A percentile compares a stretch with the other conserved stretches of the same genome.
Evolutionary conservation across 441 rosid genomes (phyloP).

Genomic region (Gossypium lobatum): DNA sequence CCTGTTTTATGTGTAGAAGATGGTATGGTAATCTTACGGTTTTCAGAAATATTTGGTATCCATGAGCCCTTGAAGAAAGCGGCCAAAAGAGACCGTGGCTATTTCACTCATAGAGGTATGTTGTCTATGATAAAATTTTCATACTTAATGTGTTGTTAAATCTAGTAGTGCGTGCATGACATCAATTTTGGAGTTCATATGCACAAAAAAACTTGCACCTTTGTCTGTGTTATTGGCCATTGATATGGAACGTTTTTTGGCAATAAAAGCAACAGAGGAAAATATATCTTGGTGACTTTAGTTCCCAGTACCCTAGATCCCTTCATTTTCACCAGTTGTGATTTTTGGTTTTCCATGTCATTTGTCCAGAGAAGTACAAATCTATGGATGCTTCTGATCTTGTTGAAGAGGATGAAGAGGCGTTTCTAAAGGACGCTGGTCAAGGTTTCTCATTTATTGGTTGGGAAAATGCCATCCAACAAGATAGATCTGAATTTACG

Average conservation of each 20-base stretch:
- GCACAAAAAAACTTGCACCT: not conserved
- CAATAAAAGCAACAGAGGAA: not conserved
- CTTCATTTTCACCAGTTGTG: constrained; percentile 13
- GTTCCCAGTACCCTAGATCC: not conserved
- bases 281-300: not conserved
- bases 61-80: constrained; percentile 68
- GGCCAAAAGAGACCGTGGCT: constrained; percentile 57
- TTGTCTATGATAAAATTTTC: constrained; percentile 10
- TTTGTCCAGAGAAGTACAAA: constrained; percentile 56
- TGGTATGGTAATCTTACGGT: constrained; percentile 75
- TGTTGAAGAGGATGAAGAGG: constrained; percentile 93
- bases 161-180: not conserved
- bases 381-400: constrained; percentile 51
- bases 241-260: not conserved
- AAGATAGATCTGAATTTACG: constrained; percentile 31
- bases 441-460: constrained; percentile 32
- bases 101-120: constrained; percentile 57
- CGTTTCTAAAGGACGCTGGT: constrained; percentile 52
- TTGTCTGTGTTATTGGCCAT: not conserved
- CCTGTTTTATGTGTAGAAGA: constrained; percentile 85
- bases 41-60: constrained; percentile 94
- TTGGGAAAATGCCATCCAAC: constrained; percentile 31
- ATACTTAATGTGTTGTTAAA: not conserved
- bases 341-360: constrained; percentile 17
- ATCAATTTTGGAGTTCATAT: not conserved